Percentiles rank a stretch among this genome's conserved stretches.
Evolutionary conservation across 129 eudicot species (phyloP).

Genomic region (Chrysanthemum makinoi): DNA sequence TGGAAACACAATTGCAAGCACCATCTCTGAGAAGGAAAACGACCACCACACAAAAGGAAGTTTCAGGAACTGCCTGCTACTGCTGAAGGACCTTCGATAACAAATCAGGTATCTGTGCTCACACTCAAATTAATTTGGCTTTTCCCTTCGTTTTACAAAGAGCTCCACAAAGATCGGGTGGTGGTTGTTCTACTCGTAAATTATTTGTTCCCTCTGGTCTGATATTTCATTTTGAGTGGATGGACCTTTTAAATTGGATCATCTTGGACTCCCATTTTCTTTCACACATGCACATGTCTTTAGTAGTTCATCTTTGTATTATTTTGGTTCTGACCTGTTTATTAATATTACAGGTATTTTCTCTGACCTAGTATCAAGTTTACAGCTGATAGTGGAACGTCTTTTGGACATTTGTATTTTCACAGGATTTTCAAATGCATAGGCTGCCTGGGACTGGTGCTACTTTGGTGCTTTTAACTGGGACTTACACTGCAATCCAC

Average conservation of each 20-base stretch:
- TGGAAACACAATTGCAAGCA: slow-evolving; percentile 32
- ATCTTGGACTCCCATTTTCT: slow-evolving; percentile 3
- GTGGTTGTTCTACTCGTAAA: too few species aligned
- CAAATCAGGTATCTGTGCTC: slow-evolving; percentile 68
- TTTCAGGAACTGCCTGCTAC: slow-evolving; percentile 78
- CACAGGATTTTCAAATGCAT: slow-evolving; percentile 56
- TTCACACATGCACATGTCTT: slow-evolving; percentile 7
- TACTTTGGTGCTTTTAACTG: slow-evolving; percentile 35
- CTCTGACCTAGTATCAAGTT: slow-evolving; percentile 99
- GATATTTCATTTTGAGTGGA: too few species aligned
- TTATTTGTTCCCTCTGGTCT: too few species aligned
- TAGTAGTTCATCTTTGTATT: background rate
- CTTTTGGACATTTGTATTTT: slow-evolving; percentile 76
- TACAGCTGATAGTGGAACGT: slow-evolving; percentile 85
- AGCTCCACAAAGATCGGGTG: too few species aligned
- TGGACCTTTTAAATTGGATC: slow-evolving; percentile 3
- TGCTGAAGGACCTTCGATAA: slow-evolving; percentile 37
- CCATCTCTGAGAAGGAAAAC: slow-evolving; percentile 43
- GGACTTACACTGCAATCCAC: slow-evolving; percentile 28
- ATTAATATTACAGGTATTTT: slow-evolving; percentile 91
- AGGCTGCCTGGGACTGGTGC: slow-evolving; percentile 40
- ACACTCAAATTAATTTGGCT: slow-evolving; percentile 1
- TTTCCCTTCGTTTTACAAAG: too few species aligned
- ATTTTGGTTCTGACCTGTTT: slow-evolving; percentile 46
- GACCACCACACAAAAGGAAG: slow-evolving; percentile 58